Base-by-base conservation (phyloP, 2,329 filamentous ascomycete species). In the Diaporthe ampelina region DNA sequence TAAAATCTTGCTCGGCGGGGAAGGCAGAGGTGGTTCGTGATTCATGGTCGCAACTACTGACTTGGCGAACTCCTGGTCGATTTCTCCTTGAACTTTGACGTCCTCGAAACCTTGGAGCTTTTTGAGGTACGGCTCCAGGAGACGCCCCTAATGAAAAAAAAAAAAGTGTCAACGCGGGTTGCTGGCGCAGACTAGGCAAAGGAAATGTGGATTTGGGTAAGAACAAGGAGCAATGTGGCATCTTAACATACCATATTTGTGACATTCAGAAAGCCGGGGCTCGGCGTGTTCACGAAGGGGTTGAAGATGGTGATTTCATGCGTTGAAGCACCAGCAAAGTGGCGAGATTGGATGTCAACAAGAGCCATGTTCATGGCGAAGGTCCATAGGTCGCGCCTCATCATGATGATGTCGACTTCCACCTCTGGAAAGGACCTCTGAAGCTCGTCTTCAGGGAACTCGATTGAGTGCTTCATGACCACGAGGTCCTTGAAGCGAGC, bases 371-470 rank as follows among this genome's bases (percentile, higher is more conserved):
- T 32, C 5, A 8, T 4, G 32, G 48, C 37, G 48, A 68, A 37
- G 1, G 11, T 2, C 9, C 4, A 2, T 4, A 68, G 32, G n/a
- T 54, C 24, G 4, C 3, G 9, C 8, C 19, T 32, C 15, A 68
- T 15, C 0, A 68, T 10, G 29, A 68, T 54, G 9, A 15, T 7
- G 19, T 54, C 32, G 10, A 35, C 7, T 19, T 4, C 26, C 9
- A 8, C 0, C n/a, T 26, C 1, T 1, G 3, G 4, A 24, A 1
- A 13, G 15, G 13, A 0, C n/a, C 3, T 0, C 6, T 15, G n/a
- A n/a, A n/a, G n/a, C n/a, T n/a, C 8, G 5, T 29, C 24, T 9
- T 29, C n/a, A 24, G 15, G 11, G 8, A 63, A 63, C 15, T 32
- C 17, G 19, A 67, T 13, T 13, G 0, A 4, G 43, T 67, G 24